These are phyloP conservation scores for Somion occarium DNA, from an alignment of 1,284 basidiomycete genomes.

Conservation along the genomic window DNA sequence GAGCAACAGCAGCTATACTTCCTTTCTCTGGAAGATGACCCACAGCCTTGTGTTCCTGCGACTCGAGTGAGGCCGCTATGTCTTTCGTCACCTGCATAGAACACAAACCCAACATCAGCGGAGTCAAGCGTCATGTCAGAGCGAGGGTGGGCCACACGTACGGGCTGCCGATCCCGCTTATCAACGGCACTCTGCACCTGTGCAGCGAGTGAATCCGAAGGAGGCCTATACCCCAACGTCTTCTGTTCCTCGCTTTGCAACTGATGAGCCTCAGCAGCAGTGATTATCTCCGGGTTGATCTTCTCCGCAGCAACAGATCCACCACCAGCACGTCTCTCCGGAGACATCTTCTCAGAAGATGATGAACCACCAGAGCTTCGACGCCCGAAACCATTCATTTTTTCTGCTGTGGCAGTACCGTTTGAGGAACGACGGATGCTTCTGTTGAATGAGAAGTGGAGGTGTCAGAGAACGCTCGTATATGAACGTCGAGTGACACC, in stretches of 20 bases:
- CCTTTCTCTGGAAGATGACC: conserved; percentile 19
- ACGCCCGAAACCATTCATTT: conserved; percentile 2
- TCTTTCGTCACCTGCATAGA: conserved; percentile 12
- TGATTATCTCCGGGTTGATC: conserved; percentile 16
- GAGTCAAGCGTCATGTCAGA: neutral
- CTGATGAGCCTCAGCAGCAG: conserved; percentile 17
- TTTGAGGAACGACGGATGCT: conserved; percentile 4
- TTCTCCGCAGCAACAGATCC: neutral
- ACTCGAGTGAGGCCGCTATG: conserved; percentile 16
- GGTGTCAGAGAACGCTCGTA: neutral
- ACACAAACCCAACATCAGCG: neutral
- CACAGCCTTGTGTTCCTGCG: conserved; percentile 20
- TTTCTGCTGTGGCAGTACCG: neutral
- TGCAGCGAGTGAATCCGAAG: conserved; percentile 23
- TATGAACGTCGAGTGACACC: conserved; percentile 4
- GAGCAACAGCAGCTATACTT: conserved; percentile 14
- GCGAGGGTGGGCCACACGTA: conserved; percentile 3
- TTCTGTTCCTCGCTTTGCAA: conserved; percentile 28
- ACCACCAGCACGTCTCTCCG: conserved; percentile 1
- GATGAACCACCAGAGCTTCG: neutral
- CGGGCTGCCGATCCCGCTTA: conserved; percentile 15
- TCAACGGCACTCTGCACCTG: conserved; percentile 23
- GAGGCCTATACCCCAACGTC: conserved; percentile 25
- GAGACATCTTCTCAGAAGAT: conserved; percentile 1
- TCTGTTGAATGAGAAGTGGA: neutral